phyloP scores from a whole-genome alignment of 139 green algal species.

The Volvox reticuliferus region DNA sequence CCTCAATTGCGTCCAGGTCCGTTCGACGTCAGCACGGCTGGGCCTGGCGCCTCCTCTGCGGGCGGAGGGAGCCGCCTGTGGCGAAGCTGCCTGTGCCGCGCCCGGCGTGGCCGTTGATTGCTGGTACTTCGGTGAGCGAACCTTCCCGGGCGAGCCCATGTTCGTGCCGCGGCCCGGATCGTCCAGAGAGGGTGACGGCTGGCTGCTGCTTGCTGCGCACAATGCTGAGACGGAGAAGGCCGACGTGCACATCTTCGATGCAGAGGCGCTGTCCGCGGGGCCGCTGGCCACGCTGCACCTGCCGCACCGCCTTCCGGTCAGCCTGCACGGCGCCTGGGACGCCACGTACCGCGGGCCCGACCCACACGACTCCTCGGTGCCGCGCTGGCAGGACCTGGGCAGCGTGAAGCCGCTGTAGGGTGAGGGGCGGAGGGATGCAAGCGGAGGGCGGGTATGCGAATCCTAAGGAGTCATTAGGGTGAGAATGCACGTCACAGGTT shows the following conservation, averaged over 20 bases:
- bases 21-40: neutral
- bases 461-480: no score
- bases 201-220: slow-evolving; percentile 75
- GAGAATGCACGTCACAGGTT: no score
- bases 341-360: slow-evolving; percentile 2
- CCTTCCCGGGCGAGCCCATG: slow-evolving; percentile 77
- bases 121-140: slow-evolving; percentile 58
- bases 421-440: neutral
- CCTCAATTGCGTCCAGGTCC: neutral
- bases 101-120: slow-evolving; percentile 18
- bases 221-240: slow-evolving; percentile 59
- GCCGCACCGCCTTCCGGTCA: slow-evolving; percentile 68
- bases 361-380: neutral
- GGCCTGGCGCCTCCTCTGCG: neutral
- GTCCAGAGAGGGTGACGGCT: slow-evolving; percentile 78
- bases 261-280: slow-evolving; percentile 47
- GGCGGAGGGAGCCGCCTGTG: neutral
- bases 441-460: no score
- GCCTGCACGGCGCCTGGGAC: slow-evolving; percentile 72
- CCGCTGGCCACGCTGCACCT: slow-evolving; percentile 70
- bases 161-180: slow-evolving; percentile 71
- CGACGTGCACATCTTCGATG: slow-evolving; percentile 70
- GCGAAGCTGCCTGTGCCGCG: neutral
- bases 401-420: neutral
- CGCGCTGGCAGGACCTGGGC: slow-evolving; percentile 29